Percentiles rank a stretch among this genome's conserved stretches.
These are phyloP conservation scores for Pythium chondricola DNA, from an alignment of 352 stramenopile species.

Conservation along the genomic window DNA sequence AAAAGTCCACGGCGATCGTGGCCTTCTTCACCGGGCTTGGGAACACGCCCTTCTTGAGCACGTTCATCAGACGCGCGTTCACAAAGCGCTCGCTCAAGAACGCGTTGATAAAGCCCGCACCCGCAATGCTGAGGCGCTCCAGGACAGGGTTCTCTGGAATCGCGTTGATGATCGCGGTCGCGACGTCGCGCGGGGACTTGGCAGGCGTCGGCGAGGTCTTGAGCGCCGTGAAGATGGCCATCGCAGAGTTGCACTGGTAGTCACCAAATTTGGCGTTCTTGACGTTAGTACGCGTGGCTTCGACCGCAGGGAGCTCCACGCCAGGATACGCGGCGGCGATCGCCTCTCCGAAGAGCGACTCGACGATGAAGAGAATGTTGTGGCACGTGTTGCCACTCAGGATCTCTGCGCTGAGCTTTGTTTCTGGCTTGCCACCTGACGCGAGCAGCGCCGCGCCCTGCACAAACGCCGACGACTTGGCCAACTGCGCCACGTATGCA, in stretches of 20 bases:
- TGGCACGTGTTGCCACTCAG: constrained; percentile 61
- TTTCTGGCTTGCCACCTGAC: constrained; percentile 34
- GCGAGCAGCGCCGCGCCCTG: constrained; percentile 40
- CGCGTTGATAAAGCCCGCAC: constrained; percentile 97
- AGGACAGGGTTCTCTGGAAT: constrained; percentile 82
- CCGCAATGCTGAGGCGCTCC: constrained; percentile 89
- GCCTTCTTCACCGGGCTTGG: constrained; percentile 74
- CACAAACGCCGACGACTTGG: constrained; percentile 35
- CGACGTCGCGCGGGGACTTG: constrained; percentile 81
- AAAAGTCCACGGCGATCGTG: constrained; percentile 80
- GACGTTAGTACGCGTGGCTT: constrained; percentile 63
- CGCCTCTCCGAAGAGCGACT: constrained; percentile 66
- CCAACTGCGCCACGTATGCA: constrained; percentile 64
- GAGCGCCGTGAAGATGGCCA: constrained; percentile 95
- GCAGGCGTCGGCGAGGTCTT: constrained; percentile 80
- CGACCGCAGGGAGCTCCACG: constrained; percentile 42
- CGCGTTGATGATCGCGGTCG: constrained; percentile 83
- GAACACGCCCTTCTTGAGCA: constrained; percentile 74
- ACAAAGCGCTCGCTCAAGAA: constrained; percentile 87
- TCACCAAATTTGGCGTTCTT: constrained; percentile 89
- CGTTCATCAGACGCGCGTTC: constrained; percentile 51
- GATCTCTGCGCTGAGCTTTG: constrained; percentile 46
- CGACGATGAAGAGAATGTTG: constrained; percentile 68
- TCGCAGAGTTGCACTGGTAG: constrained; percentile 98
- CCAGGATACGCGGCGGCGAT: constrained; percentile 67